Evolutionary conservation across 2,329 filamentous ascomycete genomes (phyloP), one percentile per base, ranked within the genome.

Genomic region (Alternaria viburni): DNA sequence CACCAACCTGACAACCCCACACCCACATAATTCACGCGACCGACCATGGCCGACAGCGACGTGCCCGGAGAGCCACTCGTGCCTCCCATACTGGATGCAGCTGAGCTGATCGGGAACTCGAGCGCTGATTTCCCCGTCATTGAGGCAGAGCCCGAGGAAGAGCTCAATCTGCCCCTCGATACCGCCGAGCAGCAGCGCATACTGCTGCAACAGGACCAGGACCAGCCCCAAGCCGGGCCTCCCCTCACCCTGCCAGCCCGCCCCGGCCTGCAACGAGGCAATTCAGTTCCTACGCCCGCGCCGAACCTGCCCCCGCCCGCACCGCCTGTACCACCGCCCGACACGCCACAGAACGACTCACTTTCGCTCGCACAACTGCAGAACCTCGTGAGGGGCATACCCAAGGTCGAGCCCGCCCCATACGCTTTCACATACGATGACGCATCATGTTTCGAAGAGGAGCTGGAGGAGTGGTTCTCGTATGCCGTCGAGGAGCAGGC

Each of bases 401-500:
- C 83, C 12, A 80, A 75, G 44, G 75, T 75, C 17, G 80, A 83
- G 62, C 74, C 79, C 66, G 68, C 79, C 15, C 77, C 84, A 51
- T 99, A 99, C 83, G 93, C 96, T 64, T 99, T 97, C 77, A 88
- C 78, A 28, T 86, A 86, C 67, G 77, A 81, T 50, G 84, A 86
- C 73, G 80, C 83, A 8, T 82, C 84, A 17, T 81, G 79, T 1
- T 90, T 97, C 71, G 89, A 92, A 17, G 93, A 96, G 67, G 96
- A 99, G 83, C 86, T 99, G 51, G 93, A 98, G 77, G 96, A 99
- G 82, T 99, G 96, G 96, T 99, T 99, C 80, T 89, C 91, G 57
- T 97, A 98, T 81, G 91, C 91, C 71, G 90, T 93, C 66, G 91
- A 92, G 80, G 94, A 98, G 77, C 92, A 92, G 81, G 86, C 90